Evolutionary conservation across 208 protist genomes (phyloP), one percentile per base, ranked within the genome.

Genomic region (Acanthamoeba healyi): DNA sequence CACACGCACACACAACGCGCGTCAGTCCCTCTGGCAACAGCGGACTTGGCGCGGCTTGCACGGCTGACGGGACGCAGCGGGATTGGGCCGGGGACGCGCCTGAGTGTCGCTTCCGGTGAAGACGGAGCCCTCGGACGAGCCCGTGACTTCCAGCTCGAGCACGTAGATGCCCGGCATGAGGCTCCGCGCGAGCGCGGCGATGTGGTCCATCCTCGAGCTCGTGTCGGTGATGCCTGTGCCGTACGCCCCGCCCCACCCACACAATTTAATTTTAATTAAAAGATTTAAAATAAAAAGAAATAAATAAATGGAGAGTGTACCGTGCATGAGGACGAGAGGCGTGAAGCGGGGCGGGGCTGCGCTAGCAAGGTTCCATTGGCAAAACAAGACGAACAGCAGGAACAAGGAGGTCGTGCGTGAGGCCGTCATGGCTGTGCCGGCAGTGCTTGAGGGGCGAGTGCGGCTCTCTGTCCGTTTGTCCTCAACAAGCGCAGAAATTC

Each of bases 101-200:
- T 90, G 82, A 4, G 22, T n/a, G 82, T 70, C 56, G 54, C 14
- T 49, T 6, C 54, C 22, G 17, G 54, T 72, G 58, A 90, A 90
- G 36, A 90, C 26, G 82, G 82, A 90, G 54, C 58, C 82, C 4
- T 32, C 19, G 38, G 12, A 70, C 34, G 54, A 63, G 58, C 58
- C 58, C 4, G 49, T 90, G 54, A 90, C 38, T 44, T 93, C 65
- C 0, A 82, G 29, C 5, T 58, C 88, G 14, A 10, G 14, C 40
- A 93, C 88, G 65, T 93, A 93, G 29, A 93, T 29, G 61, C 88
- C 88, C n/a, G 88, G 88, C 32, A 93, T 24, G 17, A 42, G 12
- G 24, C 24, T 17, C 26, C 17, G n/a, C 5, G 49, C 19, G 38
- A 93, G 46, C 19, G 6, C 63, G 2, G 91, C 49, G 9, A 63